Evolutionary conservation across 1,284 basidiomycete genomes (phyloP), one percentile per base, ranked within the genome.

Genomic region (Apiotrichum mycotoxinovorans): DNA sequence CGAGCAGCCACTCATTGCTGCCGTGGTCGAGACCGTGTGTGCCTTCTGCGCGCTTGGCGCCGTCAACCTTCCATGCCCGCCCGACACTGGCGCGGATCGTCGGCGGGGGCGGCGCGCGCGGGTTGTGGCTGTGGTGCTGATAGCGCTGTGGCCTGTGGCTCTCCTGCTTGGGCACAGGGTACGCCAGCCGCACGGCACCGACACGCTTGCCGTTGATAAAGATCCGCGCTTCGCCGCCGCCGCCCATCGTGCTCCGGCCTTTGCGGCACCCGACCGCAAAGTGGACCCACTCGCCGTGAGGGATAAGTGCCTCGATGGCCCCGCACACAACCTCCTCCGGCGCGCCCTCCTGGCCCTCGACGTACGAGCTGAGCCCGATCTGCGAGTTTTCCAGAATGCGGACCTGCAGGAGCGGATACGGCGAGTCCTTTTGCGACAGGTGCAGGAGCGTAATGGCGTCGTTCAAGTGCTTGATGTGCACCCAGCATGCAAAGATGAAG

Each of bases 321-420:
- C 63, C 57, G 45, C 75, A 76, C 11, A 76, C 57, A 8, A 73
- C 56, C 54, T 78, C 76, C 4, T 67, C 62, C 1, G 63, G 58
- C 27, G 50, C 56, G 18, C 14, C 49, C 10, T 35, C 42, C 33
- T 58, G 44, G 25, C 54, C 54, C 14, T 61, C 60, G 14, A 20
- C 35, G n/a, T 44, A 51, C 2, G 68, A 56, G n/a, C 59, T 59
- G 25, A 78, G 61, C 2, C 67, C 71, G 23, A 78, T 74, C 44
- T 76, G 74, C 8, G 76, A 76, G 48, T 73, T 76, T 35, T 76
- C 75, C 15, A 78, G 62, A 7, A 78, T 67, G 12, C 73, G 67
- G 10, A 78, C 50, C 5, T 67, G 67, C 52, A 78, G 62, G 12
- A 77, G 56, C 3, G 69, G 62, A 42, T 65, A 53, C 38, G 62